phyloP scores from a whole-genome alignment of 495 filamentous ascomycete species.

The Aspergillus homomorphus region DNA sequence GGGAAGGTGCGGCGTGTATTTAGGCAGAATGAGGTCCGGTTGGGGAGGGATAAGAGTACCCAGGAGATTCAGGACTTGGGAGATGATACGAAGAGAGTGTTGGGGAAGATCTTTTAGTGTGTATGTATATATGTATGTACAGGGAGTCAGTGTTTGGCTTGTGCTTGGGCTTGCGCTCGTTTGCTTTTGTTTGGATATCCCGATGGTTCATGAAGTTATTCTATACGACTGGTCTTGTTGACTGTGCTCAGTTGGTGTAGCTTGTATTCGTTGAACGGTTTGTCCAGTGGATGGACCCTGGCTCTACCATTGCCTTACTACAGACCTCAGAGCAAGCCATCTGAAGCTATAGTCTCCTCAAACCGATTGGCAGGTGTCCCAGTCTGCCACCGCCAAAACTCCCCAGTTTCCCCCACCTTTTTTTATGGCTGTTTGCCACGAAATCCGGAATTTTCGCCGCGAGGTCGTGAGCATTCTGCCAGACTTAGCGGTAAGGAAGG shows the following conservation, averaged over 20 bases:
- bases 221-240: background rate
- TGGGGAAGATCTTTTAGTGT: constrained; percentile 72
- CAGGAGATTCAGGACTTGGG: constrained; percentile 45
- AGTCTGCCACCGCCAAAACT: background rate
- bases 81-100: constrained; percentile 70
- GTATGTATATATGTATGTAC: background rate
- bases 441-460: background rate
- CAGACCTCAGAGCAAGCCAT: background rate
- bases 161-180: too few species aligned
- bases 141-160: background rate
- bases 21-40: constrained; percentile 62
- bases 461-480: background rate
- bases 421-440: background rate
- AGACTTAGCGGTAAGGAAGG: background rate
- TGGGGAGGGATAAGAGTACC: constrained; percentile 36
- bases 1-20: constrained; percentile 57
- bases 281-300: too few species aligned
- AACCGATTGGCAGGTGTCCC: too few species aligned
- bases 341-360: background rate
- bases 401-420: background rate
- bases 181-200: constrained; percentile 19
- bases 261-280: too few species aligned
- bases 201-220: constrained; percentile 2
- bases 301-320: too few species aligned
- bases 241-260: too few species aligned